Evolutionary conservation across 306 rosid species (phyloP).

Genomic region (Phaseolus lunatus): DNA sequence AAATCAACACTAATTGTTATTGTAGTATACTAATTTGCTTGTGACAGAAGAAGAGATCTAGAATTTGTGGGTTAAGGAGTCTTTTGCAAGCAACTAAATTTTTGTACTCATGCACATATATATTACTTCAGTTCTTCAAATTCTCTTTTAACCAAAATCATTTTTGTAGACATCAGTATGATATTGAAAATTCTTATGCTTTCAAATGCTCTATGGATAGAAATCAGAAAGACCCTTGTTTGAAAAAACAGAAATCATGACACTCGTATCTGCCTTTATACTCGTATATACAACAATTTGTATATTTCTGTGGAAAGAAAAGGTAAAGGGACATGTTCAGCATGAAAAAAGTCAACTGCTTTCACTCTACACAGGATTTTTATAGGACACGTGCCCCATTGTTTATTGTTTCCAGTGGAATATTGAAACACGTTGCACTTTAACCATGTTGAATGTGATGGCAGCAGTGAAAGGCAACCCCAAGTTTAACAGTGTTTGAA

Average conservation of each 20-base stretch:
- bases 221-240: background rate
- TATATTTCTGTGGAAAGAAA: background rate
- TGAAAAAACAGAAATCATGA: background rate
- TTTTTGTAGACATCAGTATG: too few relatives aligned
- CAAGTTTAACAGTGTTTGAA: background rate
- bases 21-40: too few relatives aligned
- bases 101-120: too few relatives aligned
- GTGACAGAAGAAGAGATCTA: too few relatives aligned
- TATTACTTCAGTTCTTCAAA: too few relatives aligned
- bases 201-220: too few relatives aligned
- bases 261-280: background rate
- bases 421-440: conserved; percentile 29
- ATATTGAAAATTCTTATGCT: background rate
- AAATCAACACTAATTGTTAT: too few relatives aligned
- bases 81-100: too few relatives aligned
- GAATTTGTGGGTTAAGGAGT: too few relatives aligned
- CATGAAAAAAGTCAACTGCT: conserved; percentile 25
- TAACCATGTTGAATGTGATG: conserved; percentile 34
- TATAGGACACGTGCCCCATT: conserved; percentile 22
- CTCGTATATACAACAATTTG: background rate
- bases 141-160: too few relatives aligned
- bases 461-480: background rate
- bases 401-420: background rate
- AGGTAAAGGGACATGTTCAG: background rate
- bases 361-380: conserved; percentile 16